phyloP scores from a whole-genome alignment of 139 green algal species.

The Volvox africanus region DNA sequence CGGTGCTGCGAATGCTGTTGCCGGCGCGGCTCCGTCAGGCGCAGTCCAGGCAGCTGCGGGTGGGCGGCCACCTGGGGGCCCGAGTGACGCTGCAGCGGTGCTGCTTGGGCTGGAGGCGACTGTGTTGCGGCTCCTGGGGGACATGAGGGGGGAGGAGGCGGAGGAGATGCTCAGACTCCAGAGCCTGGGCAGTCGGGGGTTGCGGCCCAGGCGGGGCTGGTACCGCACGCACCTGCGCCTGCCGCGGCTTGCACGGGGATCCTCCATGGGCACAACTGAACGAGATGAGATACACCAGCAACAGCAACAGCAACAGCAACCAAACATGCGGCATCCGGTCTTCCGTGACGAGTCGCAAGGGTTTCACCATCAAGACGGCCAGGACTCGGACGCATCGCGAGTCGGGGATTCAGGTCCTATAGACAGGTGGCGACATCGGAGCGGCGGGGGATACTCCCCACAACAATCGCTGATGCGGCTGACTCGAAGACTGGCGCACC shows the following conservation, averaged over 20 bases:
- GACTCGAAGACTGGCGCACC: background rate
- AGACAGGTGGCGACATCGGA: no score
- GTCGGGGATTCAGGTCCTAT: no score
- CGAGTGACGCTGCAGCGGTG: background rate
- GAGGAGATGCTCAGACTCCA: background rate
- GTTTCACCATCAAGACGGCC: no score
- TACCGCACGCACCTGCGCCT: background rate
- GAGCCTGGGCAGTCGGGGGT: background rate
- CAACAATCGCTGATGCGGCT: background rate
- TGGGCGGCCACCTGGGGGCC: no score
- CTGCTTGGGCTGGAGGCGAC: background rate
- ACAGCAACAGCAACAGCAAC: background rate
- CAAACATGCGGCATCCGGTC: background rate
- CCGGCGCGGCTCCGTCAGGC: no score
- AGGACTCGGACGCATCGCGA: no score
- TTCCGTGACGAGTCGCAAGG: no score
- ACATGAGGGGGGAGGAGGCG: background rate
- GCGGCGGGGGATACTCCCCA: no score
- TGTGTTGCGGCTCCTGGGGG: conserved; percentile 18
- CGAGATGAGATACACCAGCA: background rate
- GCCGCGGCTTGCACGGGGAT: background rate
- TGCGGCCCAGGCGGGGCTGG: background rate
- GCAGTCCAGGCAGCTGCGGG: no score
- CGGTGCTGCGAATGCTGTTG: background rate
- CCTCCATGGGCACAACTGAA: no score